Conservation (phyloP, 352 stramenopile species). For the Pythium volutum region DNA sequence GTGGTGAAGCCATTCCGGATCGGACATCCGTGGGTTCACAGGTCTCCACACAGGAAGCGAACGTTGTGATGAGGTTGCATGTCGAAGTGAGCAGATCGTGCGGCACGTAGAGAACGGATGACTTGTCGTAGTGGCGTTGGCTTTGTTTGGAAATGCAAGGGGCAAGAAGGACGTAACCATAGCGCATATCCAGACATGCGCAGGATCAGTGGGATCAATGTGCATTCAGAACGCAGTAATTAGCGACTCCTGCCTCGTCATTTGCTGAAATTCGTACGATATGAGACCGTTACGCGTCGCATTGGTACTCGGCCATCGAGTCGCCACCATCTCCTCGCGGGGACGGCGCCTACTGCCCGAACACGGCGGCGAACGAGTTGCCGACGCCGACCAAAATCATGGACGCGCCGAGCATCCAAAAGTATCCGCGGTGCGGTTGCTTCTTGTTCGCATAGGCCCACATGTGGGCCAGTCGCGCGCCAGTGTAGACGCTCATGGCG, state of each 20-base stretch:
- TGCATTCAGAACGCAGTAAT: not conserved
- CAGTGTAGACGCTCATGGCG: constrained; percentile 31
- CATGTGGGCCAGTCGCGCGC: constrained; percentile 32
- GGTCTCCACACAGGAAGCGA: no score
- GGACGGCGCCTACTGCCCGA: not conserved
- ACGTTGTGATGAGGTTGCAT: no score
- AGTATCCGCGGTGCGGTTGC: constrained; percentile 22
- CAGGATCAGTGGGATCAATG: no score
- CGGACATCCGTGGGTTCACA: no score
- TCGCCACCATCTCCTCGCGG: not conserved
- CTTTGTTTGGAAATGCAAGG: no score
- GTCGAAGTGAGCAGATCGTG: no score
- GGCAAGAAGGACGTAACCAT: no score
- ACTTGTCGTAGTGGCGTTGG: no score
- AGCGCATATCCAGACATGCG: no score
- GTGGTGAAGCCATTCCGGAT: no score
- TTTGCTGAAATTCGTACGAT: not conserved
- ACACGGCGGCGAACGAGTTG: constrained; percentile 20
- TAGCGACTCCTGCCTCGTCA: not conserved
- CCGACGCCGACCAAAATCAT: constrained; percentile 25
- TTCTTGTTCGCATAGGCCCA: constrained; percentile 35
- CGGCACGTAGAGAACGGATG: no score
- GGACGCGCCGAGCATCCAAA: constrained; percentile 21
- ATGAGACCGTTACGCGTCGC: not conserved
- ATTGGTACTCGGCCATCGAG: not conserved